phyloP scores from a whole-genome alignment of 2,329 filamentous ascomycete genomes.

The Kalmusia sp. region DNA sequence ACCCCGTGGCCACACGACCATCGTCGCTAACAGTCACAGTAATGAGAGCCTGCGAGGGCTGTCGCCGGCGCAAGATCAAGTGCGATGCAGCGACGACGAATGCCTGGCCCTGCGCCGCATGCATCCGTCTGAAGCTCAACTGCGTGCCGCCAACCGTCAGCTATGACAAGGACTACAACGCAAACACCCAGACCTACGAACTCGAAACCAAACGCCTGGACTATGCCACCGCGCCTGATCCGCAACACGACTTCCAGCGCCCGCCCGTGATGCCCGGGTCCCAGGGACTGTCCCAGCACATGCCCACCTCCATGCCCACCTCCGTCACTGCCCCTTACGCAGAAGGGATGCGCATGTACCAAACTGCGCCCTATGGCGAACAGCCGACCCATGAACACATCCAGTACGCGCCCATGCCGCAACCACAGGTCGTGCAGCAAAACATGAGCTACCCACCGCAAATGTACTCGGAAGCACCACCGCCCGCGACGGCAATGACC shows the following conservation, averaged over 20 bases:
- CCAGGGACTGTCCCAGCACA: conserved; percentile 37
- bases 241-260: conserved; percentile 51
- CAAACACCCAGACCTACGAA: conserved; percentile 49
- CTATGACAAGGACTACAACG: conserved; percentile 67
- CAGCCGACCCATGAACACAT: conserved; percentile 42
- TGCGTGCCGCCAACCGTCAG: conserved; percentile 88
- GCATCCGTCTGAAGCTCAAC: conserved; percentile 87
- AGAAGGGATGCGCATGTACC: conserved; percentile 42
- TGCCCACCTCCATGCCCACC: conserved; percentile 35
- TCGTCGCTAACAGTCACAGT: conserved; percentile 61
- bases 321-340: conserved; percentile 36
- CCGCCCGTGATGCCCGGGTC: conserved; percentile 33
- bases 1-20: not conserved
- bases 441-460: conserved; percentile 43
- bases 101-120: conserved; percentile 96
- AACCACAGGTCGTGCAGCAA: conserved; percentile 39
- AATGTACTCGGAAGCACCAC: conserved; percentile 39
- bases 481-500: conserved; percentile 32
- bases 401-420: conserved; percentile 46
- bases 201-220: conserved; percentile 49
- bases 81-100: conserved; percentile 97
- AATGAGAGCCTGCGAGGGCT: conserved; percentile 97
- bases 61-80: conserved; percentile 93
- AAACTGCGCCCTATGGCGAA: conserved; percentile 43
- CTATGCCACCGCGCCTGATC: conserved; percentile 46